Base-by-base conservation (phyloP, 1,284 basidiomycete species). In the Amylostereum chailletii region DNA sequence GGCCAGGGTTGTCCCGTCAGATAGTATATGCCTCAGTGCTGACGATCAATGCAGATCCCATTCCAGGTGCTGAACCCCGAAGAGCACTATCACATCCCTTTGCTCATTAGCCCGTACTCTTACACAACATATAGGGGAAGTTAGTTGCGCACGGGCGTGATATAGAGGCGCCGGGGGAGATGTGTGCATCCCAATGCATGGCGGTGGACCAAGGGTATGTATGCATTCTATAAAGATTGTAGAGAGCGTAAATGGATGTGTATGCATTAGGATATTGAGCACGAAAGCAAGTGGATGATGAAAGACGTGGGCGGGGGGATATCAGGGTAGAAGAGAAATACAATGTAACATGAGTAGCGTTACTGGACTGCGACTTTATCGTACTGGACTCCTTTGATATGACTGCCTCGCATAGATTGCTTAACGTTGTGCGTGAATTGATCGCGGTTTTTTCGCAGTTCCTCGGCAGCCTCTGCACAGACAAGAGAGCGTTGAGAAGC, bases 121-220 rank as follows among this genome's bases (percentile, higher is more conserved):
- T 97, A 86, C 65, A 94, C 93, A 11, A 95, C 94, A 4, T 95
- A 95, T 64, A 76, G 91, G 54, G 93, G 93, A 19, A 92, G 87
- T 65, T 91, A 49, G 27, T 11, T 49, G 42, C 34, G 6, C 10
- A 43, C 9, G 6, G n/a, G 27, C 7, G 30, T 31, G 7, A 19
- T 27, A 43, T 26, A 8, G 42, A 27, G 27, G 42, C n/a, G 29
- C 39, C n/a, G 39, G 29, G n/a, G 6, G 39, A 27, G 5, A 27
- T 40, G 39, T 27, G 36, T 19, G 19, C 19, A 19, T 19, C 19
- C 19, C 19, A 19, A 19, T 19, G 19, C 19, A 19, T 19, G 19
- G 19, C 19, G 19, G 19, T 19, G 19, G 19, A 19, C 19, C 19
- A 19, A 19, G 19, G 19, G 19, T 19, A 19, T 19, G 19, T 19